Conservation (phyloP, 345 rosid species). For the Erucastrum elatum region DNA sequence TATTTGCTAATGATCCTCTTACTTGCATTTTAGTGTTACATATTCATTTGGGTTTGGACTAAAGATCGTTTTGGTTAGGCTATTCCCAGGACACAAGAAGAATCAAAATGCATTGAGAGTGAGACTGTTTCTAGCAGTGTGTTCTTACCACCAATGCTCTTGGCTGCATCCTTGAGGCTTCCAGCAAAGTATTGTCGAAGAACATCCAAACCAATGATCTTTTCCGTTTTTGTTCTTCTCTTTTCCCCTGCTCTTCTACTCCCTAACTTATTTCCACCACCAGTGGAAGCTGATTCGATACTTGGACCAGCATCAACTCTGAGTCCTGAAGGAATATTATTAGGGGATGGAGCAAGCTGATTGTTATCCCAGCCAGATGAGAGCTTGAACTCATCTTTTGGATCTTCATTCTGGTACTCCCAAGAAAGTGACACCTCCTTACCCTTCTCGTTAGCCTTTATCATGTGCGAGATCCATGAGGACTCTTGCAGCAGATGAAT, state of each 20-base stretch:
- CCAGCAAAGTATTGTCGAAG: background rate
- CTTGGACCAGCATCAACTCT: conserved; percentile 7
- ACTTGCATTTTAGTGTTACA: background rate
- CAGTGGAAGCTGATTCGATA: conserved; percentile 7
- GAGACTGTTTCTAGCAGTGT: conserved; percentile 22
- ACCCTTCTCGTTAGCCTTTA: conserved; percentile 62
- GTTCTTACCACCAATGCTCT: conserved; percentile 61
- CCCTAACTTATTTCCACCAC: conserved; percentile 38
- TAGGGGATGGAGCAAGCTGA: background rate
- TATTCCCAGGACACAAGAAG: background rate
- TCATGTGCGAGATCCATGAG: conserved; percentile 59
- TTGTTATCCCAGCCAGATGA: conserved; percentile 45
- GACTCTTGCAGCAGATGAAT: conserved; percentile 45
- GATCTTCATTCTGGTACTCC: conserved; percentile 62
- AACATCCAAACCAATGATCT: background rate
- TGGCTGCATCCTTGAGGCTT: conserved; percentile 2
- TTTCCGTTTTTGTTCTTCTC: conserved; percentile 41
- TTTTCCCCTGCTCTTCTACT: conserved; percentile 55
- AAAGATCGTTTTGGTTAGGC: background rate
- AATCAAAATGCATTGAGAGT: background rate
- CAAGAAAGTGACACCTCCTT: conserved; percentile 61
- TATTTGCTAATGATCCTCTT: background rate
- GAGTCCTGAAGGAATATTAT: conserved; percentile 27
- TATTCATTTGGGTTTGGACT: background rate
- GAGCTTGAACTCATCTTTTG: conserved; percentile 59